Percentiles rank a stretch among this genome's conserved stretches.
phyloP scores from a whole-genome alignment of 257 asterid species.

The Cruciata laevipes region DNA sequence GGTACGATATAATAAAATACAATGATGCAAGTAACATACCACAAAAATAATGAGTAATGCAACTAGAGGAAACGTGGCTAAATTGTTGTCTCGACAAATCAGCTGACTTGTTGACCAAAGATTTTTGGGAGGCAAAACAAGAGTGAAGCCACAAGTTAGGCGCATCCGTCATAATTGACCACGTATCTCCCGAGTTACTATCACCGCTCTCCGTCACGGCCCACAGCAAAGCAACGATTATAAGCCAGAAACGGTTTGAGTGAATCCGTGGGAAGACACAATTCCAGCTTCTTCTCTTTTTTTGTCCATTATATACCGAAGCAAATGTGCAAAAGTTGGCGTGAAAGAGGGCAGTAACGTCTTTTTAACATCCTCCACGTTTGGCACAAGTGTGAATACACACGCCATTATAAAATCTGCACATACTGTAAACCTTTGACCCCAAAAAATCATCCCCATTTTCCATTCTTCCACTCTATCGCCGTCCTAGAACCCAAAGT shows the following conservation, averaged over 20 bases:
- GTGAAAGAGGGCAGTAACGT: background rate
- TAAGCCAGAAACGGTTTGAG: background rate
- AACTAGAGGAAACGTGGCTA: background rate
- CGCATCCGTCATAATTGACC: background rate
- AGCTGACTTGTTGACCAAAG: background rate
- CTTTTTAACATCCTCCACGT: background rate
- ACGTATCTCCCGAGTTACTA: background rate
- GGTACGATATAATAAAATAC: no score
- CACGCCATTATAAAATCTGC: slow-evolving; percentile 1
- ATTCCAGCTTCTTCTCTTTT: background rate
- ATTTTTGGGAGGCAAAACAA: no score
- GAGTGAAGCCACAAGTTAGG: background rate
- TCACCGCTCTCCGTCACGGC: background rate
- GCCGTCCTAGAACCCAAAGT: background rate
- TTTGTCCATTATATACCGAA: background rate
- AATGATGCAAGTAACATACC: no score
- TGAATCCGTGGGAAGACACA: background rate
- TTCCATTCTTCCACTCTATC: background rate
- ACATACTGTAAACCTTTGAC: background rate
- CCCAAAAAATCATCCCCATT: background rate
- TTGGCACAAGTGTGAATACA: background rate
- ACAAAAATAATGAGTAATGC: no score
- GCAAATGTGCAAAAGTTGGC: background rate
- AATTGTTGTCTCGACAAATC: background rate
- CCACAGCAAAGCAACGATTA: background rate